phyloP scores from a whole-genome alignment of 1,284 basidiomycete species.

The Austroboletus novae-zelandiae region DNA sequence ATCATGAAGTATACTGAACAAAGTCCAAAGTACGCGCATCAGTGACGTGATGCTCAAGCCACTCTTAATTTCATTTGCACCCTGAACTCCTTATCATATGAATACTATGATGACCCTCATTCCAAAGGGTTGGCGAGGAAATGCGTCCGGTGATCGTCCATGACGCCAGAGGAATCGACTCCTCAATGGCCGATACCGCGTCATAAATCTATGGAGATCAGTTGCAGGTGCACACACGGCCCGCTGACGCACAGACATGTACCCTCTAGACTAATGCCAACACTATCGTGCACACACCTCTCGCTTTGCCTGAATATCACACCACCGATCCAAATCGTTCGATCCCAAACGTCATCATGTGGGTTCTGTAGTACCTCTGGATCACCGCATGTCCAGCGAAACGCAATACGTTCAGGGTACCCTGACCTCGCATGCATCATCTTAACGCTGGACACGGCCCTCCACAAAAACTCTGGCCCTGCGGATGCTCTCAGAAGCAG shows the following conservation, averaged over 20 bases:
- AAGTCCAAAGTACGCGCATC: too few species aligned
- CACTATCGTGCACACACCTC: slow-evolving; percentile 31
- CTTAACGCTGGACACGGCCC: slow-evolving; percentile 48
- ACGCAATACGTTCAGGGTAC: too few species aligned
- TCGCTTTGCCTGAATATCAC: slow-evolving; percentile 21
- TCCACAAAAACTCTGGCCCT: slow-evolving; percentile 40
- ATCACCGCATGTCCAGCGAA: too few species aligned
- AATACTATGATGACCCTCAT: too few species aligned
- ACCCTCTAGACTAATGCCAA: slow-evolving; percentile 39
- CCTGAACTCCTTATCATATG: too few species aligned
- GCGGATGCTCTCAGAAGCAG: slow-evolving; percentile 35
- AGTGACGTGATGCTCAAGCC: too few species aligned
- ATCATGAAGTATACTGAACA: too few species aligned
- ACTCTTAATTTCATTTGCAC: too few species aligned
- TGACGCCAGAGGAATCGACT: slow-evolving; percentile 36
- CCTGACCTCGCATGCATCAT: too few species aligned
- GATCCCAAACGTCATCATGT: too few species aligned
- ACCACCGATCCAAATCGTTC: slow-evolving; percentile 9
- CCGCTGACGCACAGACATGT: not conserved
- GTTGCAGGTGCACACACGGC: not conserved
- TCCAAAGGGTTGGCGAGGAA: too few species aligned
- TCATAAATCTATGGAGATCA: slow-evolving; percentile 54
- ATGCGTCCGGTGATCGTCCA: too few species aligned
- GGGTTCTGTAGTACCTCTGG: not conserved
- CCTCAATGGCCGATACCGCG: slow-evolving; percentile 43